phyloP scores from a whole-genome alignment of 2,329 filamentous ascomycete species.

The Fusarium coicis region DNA sequence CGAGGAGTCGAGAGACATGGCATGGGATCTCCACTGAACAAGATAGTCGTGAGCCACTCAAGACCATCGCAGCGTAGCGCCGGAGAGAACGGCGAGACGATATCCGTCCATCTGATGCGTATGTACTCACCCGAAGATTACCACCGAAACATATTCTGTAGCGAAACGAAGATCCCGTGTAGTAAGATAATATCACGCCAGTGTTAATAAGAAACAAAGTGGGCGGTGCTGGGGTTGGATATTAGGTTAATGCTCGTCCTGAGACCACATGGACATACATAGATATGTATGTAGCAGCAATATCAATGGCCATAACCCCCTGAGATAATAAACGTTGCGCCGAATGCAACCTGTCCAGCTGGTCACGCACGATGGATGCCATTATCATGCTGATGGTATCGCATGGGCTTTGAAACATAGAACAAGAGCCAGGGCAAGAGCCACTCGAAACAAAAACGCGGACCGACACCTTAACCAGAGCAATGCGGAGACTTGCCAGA shows the following conservation, averaged over 20 bases:
- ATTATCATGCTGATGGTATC: conserved; percentile 22
- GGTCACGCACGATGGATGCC: background rate
- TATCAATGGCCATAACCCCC: background rate
- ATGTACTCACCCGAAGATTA: background rate
- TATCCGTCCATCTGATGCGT: conserved; percentile 22
- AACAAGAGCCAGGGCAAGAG: conserved; percentile 19
- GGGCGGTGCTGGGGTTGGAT: background rate
- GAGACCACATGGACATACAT: background rate
- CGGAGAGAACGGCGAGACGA: conserved; percentile 17
- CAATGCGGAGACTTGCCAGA: conserved; percentile 26
- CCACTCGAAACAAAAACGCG: conserved; percentile 37
- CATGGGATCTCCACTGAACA: background rate
- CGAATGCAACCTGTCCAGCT: conserved; percentile 15
- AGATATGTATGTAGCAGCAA: background rate
- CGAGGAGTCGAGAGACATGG: background rate
- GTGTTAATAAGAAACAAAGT: conserved; percentile 7
- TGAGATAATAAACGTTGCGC: conserved; percentile 1
- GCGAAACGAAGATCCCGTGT: conserved; percentile 15
- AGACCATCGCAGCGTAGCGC: conserved; percentile 18
- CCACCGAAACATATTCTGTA: conserved; percentile 9
- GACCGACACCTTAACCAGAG: conserved; percentile 23
- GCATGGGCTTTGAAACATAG: conserved; percentile 45
- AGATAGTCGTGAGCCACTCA: conserved; percentile 23
- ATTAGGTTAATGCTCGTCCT: conserved; percentile 5
- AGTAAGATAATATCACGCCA: conserved; percentile 5